Evolutionary conservation across 345 rosid genomes (phyloP).

Genomic region (Noccaea bulbosa): DNA sequence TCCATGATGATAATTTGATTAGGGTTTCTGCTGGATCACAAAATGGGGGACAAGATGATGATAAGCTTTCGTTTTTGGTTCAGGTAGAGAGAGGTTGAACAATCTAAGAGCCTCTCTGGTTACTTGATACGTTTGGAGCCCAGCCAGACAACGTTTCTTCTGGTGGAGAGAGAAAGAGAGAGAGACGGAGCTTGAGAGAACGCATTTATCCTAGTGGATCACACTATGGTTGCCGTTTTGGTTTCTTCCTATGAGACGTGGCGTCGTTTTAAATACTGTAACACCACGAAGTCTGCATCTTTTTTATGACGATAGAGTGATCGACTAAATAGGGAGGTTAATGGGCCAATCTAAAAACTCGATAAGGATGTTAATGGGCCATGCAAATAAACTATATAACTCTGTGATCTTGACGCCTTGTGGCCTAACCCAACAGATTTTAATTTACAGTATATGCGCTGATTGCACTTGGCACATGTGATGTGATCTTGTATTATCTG

Average conservation of each 20-base stretch:
- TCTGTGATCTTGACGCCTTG: too few relatives aligned
- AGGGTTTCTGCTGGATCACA: conserved; percentile 34
- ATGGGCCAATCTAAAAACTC: background rate
- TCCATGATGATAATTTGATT: conserved; percentile 25
- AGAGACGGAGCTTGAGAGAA: background rate
- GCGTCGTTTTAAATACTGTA: background rate
- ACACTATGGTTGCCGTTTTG: background rate
- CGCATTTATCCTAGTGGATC: conserved; percentile 17
- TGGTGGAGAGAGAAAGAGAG: conserved; percentile 7
- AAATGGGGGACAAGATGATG: background rate
- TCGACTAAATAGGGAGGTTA: background rate
- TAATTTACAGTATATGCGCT: too few relatives aligned
- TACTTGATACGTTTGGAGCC: conserved; percentile 36
- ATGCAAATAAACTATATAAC: too few relatives aligned
- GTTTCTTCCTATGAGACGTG: background rate
- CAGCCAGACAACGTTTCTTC: conserved; percentile 36
- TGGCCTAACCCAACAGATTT: too few relatives aligned
- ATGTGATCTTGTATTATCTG: too few relatives aligned
- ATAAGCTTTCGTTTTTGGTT: conserved; percentile 13
- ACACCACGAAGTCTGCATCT: conserved; percentile 28
- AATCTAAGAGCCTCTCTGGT: conserved; percentile 33
- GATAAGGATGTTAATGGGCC: too few relatives aligned
- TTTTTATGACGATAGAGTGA: background rate
- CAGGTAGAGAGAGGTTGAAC: background rate
- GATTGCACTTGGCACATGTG: too few relatives aligned